These are phyloP conservation scores for Rhodomyrtus psidioides DNA, from an alignment of 441 rosid genomes.

Conservation along the genomic window DNA sequence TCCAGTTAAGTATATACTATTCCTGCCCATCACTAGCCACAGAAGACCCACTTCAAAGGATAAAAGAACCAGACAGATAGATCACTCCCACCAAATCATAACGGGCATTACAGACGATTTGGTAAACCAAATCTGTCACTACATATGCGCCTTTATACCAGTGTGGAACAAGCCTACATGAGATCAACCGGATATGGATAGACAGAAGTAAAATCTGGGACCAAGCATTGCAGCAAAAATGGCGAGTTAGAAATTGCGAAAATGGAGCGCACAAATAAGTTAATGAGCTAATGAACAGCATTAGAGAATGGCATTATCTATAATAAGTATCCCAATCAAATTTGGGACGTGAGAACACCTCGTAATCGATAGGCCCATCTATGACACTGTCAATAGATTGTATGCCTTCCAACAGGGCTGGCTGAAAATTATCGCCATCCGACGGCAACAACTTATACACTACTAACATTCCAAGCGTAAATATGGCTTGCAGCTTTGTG, in stretches of 20 bases:
- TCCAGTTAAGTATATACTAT: neutral
- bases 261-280: neutral
- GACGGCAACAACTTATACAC: constrained; percentile 84
- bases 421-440: constrained; percentile 48
- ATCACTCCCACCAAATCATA: neutral
- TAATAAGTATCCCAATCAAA: constrained; percentile 75
- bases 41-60: neutral
- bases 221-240: neutral
- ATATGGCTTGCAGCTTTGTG: constrained; percentile 90
- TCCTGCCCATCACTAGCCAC: neutral
- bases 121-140: neutral
- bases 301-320: neutral
- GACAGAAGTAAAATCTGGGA: neutral
- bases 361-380: constrained; percentile 82
- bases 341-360: constrained; percentile 78
- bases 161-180: neutral
- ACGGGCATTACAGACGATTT: neutral
- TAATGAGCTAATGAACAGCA: neutral
- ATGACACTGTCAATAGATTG: constrained; percentile 71
- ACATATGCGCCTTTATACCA: neutral
- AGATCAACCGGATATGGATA: neutral
- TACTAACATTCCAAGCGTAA: constrained; percentile 77
- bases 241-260: neutral
- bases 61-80: neutral
- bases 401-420: constrained; percentile 58